Base-by-base conservation (phyloP, 2,329 filamentous ascomycete species). In the Chrysoporthe deuterocubensis region DNA sequence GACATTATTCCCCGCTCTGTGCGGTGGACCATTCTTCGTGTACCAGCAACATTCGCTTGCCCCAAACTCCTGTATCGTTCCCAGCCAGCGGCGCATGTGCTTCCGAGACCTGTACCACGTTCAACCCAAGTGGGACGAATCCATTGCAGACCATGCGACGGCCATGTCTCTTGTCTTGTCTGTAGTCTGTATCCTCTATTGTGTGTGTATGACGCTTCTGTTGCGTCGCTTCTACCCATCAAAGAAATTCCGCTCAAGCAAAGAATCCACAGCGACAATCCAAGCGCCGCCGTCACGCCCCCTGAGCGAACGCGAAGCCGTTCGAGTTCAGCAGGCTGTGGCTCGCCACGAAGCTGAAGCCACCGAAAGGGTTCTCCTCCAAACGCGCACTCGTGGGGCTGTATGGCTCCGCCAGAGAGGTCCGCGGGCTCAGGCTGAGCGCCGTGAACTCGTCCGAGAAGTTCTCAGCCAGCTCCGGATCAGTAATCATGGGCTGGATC, bases 381-480 rank as follows among this genome's bases (percentile, higher is more conserved):
- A 75, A 76, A 62, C 74, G 77, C 40, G 74, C 73, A 16, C 74
- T 74, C 21, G 74, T 73, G n/a, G 74, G 72, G 14, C 76, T 76
- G 81, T 81, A 83, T 7, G 54, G 63, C 50, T 85, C 80, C 72
- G 54, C 40, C 4, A 64, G 21, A 4, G 68, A 68, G 2, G 56
- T 64, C 21, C 62, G 63, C 6, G 94, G 93, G 76, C 92, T 96
- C 64, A 98, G 83, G 3, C 92, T 87, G 71, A 97, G 80, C 66
- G 92, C 89, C 0, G 95, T 99, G 77, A 99, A 99, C 76, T 97
- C 94, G n/a, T 85, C 83, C 0, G 92, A 88, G 80, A 99, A 99
- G 81, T 99, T 99, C 86, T 99, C 96, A 0, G 96, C 96, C 58
- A 97, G 84, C 78, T 96, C 94, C 0, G 96, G 96, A 75, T 99